Percentiles rank a stretch among this genome's conserved stretches.
Evolutionary conservation across 2,329 filamentous ascomycete species (phyloP).

Genomic region (Shiraia sp.): DNA sequence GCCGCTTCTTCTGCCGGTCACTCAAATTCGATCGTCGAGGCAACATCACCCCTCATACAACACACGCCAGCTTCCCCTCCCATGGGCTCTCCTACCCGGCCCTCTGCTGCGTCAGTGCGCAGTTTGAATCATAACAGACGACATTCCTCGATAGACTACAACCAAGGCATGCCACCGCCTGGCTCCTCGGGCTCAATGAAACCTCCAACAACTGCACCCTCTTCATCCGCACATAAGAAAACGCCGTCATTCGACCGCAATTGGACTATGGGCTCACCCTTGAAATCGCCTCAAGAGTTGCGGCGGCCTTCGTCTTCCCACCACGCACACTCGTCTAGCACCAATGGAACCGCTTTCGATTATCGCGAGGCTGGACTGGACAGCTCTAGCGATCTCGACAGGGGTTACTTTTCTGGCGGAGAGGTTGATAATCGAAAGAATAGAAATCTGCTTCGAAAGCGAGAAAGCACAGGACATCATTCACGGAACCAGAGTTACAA

Average conservation of each 20-base stretch:
- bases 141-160: conserved; percentile 83
- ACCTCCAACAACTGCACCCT: conserved; percentile 19
- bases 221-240: conserved; percentile 53
- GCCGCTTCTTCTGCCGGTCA: conserved; percentile 39
- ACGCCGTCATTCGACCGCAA: conserved; percentile 62
- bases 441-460: conserved; percentile 75
- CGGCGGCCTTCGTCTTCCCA: conserved; percentile 40
- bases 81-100: conserved; percentile 53
- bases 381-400: conserved; percentile 66
- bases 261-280: conserved; percentile 58
- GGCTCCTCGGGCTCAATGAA: conserved; percentile 21
- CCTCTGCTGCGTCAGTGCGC: conserved; percentile 80
- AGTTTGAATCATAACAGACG: conserved; percentile 82
- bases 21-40: conserved; percentile 34
- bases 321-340: conserved; percentile 36
- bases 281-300: conserved; percentile 31
- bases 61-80: conserved; percentile 48
- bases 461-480: conserved; percentile 63
- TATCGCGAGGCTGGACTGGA: conserved; percentile 34
- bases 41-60: conserved; percentile 50
- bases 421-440: conserved; percentile 74
- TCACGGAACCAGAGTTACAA: conserved; percentile 77
- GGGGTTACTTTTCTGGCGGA: conserved; percentile 90
- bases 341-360: conserved; percentile 32
- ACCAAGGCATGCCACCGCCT: conserved; percentile 40